A percentile compares a stretch with the other conserved stretches of the same genome.
Evolutionary conservation across 2,329 filamentous ascomycete species (phyloP).

Genomic region (Penicillium sumatraense): DNA sequence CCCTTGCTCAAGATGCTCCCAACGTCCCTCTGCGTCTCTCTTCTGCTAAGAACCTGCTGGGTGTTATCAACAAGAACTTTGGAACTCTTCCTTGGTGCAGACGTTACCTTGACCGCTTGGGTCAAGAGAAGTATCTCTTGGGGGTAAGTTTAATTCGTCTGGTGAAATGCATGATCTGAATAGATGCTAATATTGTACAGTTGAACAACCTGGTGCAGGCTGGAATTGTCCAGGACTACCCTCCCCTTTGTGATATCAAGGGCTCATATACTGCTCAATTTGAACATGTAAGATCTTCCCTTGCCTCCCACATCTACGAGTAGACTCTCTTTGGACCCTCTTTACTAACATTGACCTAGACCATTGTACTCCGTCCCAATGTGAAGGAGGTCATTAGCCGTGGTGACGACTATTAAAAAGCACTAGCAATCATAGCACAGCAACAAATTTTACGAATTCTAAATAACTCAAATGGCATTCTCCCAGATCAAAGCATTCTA

Average conservation of each 20-base stretch:
- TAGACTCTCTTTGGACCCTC: slow-evolving; percentile 13
- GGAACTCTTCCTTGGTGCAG: slow-evolving; percentile 89
- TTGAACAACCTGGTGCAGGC: slow-evolving; percentile 82
- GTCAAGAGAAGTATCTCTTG: slow-evolving; percentile 90
- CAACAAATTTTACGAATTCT: background rate
- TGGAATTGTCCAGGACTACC: slow-evolving; percentile 88
- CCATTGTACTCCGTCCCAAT: slow-evolving; percentile 75
- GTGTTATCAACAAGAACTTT: slow-evolving; percentile 94
- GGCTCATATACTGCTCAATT: slow-evolving; percentile 93
- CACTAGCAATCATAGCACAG: background rate
- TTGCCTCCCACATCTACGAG: background rate
- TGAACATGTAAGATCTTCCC: slow-evolving; percentile 75
- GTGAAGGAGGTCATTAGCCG: slow-evolving; percentile 88
- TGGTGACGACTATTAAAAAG: slow-evolving; percentile 75
- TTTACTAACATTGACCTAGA: slow-evolving; percentile 51
- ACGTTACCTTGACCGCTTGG: slow-evolving; percentile 88
- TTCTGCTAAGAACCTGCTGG: slow-evolving; percentile 83
- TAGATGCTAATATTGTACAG: slow-evolving; percentile 50
- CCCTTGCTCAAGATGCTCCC: slow-evolving; percentile 71
- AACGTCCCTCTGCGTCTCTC: slow-evolving; percentile 77
- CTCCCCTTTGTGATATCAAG: slow-evolving; percentile 87
- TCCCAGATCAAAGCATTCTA: too few species aligned
- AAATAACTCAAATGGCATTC: too few species aligned
- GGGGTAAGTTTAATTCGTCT: slow-evolving; percentile 64
- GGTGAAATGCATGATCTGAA: background rate